Percentiles rank a stretch among this genome's conserved stretches.
These are phyloP conservation scores for Suillus luteus DNA, from an alignment of 768 basidiomycete species.

Conservation along the genomic window DNA sequence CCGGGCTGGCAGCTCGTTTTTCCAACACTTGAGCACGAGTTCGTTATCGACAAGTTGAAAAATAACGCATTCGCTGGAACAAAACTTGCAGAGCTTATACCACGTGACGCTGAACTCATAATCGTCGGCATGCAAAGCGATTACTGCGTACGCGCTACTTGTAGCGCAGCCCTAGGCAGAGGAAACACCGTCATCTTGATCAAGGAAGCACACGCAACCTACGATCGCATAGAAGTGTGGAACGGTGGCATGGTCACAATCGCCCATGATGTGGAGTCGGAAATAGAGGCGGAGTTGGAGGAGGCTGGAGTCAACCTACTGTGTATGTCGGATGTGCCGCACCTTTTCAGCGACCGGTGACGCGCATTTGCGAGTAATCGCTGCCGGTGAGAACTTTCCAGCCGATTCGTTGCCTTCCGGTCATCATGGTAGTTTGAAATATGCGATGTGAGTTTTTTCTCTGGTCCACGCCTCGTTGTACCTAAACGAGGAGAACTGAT, in stretches of 20 bases:
- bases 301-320: constrained; percentile 66
- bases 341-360: constrained; percentile 59
- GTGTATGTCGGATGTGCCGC: constrained; percentile 65
- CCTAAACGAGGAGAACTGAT: background rate
- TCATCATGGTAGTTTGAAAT: background rate
- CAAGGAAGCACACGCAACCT: constrained; percentile 65
- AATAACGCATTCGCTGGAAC: constrained; percentile 74
- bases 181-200: constrained; percentile 71
- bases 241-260: constrained; percentile 57
- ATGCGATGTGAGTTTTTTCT: constrained; percentile 4
- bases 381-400: background rate
- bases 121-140: constrained; percentile 71
- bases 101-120: constrained; percentile 58
- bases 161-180: constrained; percentile 57
- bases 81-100: constrained; percentile 48
- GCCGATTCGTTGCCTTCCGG: background rate
- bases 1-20: constrained; percentile 66
- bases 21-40: constrained; percentile 50
- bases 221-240: constrained; percentile 64
- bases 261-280: constrained; percentile 52
- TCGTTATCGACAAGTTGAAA: constrained; percentile 64
- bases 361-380: background rate
- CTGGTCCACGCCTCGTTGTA: background rate
- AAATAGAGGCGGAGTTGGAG: constrained; percentile 68
- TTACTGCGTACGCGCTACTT: constrained; percentile 59